These are phyloP conservation scores for Solanum sejunctum DNA, from an alignment of 257 asterid species.

Conservation along the genomic window DNA sequence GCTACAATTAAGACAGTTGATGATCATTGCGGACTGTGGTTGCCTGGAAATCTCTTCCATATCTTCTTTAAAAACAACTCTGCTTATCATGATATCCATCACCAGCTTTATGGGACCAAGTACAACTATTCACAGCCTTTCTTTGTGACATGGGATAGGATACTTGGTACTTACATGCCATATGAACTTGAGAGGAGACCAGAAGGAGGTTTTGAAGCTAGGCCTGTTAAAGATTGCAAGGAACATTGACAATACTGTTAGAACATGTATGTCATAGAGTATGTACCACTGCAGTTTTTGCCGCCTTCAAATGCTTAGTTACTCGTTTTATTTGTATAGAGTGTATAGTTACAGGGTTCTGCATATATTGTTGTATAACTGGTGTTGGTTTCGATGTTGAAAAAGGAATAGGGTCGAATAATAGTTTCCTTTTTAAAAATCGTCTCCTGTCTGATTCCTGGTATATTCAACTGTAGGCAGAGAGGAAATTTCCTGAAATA, in stretches of 20 bases:
- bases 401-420: conserved; percentile 1
- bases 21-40: conserved; percentile 87
- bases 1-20: conserved; percentile 87
- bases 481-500: background rate
- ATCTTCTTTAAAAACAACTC: conserved; percentile 63
- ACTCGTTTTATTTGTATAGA: conserved; percentile 28
- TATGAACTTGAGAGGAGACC: conserved; percentile 61
- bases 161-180: conserved; percentile 84
- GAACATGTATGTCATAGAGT: conserved; percentile 6
- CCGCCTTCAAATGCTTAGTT: conserved; percentile 5
- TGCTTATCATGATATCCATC: conserved; percentile 88
- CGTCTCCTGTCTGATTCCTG: background rate
- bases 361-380: conserved; percentile 32
- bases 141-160: conserved; percentile 80
- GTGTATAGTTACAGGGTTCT: conserved; percentile 19
- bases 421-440: background rate
- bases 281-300: conserved; percentile 24
- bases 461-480: background rate
- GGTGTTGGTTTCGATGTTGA: conserved; percentile 8
- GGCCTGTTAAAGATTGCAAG: conserved; percentile 58
- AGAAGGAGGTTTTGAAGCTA: conserved; percentile 71
- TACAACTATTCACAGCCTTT: conserved; percentile 89
- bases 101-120: conserved; percentile 77
- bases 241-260: conserved; percentile 17
- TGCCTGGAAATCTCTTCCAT: conserved; percentile 81